These are phyloP conservation scores for Phytophthora rubi DNA, from an alignment of 352 stramenopile species.

Conservation along the genomic window DNA sequence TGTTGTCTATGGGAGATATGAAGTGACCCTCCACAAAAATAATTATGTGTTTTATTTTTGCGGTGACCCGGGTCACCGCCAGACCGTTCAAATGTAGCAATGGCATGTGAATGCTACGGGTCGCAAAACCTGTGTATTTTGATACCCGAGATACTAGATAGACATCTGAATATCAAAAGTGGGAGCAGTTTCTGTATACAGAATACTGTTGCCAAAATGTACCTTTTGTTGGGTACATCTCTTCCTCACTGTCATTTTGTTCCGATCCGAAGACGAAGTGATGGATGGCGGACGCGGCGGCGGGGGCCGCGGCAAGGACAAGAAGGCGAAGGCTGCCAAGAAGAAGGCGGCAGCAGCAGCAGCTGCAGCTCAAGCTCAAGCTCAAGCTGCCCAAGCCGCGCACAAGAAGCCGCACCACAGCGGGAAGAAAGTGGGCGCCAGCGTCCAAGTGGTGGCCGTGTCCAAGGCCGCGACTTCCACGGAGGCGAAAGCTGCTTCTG, in stretches of 20 bases:
- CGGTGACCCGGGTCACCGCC: no score
- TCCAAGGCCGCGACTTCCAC: not conserved
- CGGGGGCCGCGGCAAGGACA: constrained; percentile 37
- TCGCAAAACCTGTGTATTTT: no score
- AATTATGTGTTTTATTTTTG: no score
- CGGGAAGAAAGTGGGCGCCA: constrained; percentile 26
- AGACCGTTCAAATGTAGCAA: no score
- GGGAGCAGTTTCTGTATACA: no score
- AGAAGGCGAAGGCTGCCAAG: constrained; percentile 33
- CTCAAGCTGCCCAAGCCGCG: not conserved
- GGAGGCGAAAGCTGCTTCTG: not conserved
- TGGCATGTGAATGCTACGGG: no score
- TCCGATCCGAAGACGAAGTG: not conserved
- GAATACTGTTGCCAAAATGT: not conserved
- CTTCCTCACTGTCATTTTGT: not conserved
- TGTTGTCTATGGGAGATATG: no score
- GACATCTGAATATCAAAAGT: no score
- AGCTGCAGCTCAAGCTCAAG: not conserved
- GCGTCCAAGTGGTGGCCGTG: constrained; percentile 19
- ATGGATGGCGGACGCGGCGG: constrained; percentile 35
- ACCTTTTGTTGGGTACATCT: not conserved
- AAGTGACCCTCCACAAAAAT: no score
- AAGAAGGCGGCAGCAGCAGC: constrained; percentile 25
- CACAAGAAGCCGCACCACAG: constrained; percentile 20
- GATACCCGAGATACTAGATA: no score